A percentile compares a stretch with the other conserved stretches of the same genome.
phyloP scores from a whole-genome alignment of 2,329 filamentous ascomycete species.

The Aspergillus sp. region DNA sequence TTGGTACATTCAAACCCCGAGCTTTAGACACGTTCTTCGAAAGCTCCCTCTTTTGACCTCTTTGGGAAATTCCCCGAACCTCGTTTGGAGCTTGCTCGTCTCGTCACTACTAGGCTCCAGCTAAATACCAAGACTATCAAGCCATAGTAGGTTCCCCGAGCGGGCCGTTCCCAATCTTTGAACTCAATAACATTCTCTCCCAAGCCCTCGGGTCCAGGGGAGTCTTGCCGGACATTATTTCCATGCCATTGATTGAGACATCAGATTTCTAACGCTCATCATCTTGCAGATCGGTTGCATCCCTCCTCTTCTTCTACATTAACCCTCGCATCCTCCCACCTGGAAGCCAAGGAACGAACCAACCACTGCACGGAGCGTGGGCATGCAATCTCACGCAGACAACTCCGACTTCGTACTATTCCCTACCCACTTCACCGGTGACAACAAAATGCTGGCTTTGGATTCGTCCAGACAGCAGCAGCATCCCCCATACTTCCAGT shows the following conservation, averaged over 20 bases:
- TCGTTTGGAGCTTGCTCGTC: not conserved
- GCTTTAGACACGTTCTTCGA: not conserved
- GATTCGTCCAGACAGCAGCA: slow-evolving; percentile 36
- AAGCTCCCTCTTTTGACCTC: not conserved
- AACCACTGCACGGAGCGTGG: slow-evolving; percentile 13
- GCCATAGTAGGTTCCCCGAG: slow-evolving; percentile 15
- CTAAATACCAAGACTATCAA: not conserved
- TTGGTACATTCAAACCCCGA: not conserved
- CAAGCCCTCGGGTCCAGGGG: not conserved
- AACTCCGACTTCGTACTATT: slow-evolving; percentile 26
- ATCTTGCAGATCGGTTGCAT: slow-evolving; percentile 15
- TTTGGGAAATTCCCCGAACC: not conserved
- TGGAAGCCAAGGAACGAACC: slow-evolving; percentile 4
- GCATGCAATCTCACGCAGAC: slow-evolving; percentile 24
- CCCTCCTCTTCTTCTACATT: not conserved
- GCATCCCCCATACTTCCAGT: slow-evolving; percentile 29
- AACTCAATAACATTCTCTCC: slow-evolving; percentile 8
- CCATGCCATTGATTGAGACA: slow-evolving; percentile 1
- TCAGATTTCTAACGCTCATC: slow-evolving; percentile 16
- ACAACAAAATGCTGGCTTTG: slow-evolving; percentile 34
- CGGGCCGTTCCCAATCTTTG: slow-evolving; percentile 16
- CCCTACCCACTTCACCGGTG: slow-evolving; percentile 14
- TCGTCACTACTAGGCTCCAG: not conserved
- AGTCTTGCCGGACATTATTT: slow-evolving; percentile 1
- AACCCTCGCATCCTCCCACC: slow-evolving; percentile 12